A percentile compares a stretch with the other conserved stretches of the same genome.
These are phyloP conservation scores for Thalassiosira profunda DNA, from an alignment of 108 stramenopile genomes.

Conservation along the genomic window DNA sequence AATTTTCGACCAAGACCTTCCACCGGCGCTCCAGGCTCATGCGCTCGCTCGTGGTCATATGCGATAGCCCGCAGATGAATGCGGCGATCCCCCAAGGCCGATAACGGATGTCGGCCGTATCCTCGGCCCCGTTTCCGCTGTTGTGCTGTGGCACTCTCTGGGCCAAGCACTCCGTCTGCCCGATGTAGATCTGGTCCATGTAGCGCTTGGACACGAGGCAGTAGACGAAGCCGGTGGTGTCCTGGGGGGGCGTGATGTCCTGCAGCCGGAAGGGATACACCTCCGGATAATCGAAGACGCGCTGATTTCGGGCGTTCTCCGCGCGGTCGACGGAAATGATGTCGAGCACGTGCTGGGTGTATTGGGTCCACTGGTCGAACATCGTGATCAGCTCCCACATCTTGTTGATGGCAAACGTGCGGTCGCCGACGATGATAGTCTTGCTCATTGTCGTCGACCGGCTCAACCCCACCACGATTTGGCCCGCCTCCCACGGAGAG, in stretches of 20 bases:
- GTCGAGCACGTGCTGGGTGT: not conserved
- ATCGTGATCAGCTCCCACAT: not conserved
- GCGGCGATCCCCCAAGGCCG: not conserved
- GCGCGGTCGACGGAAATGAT: not conserved
- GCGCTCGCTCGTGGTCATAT: no score
- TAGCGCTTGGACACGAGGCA: not conserved
- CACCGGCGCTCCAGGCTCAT: slow-evolving; percentile 2
- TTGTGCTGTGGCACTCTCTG: not conserved
- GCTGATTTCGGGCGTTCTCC: no score
- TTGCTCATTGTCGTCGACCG: not conserved
- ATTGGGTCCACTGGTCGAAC: not conserved
- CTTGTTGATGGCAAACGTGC: not conserved
- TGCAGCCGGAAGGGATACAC: not conserved
- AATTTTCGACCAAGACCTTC: no score
- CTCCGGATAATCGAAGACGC: not conserved
- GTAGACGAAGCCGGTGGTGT: not conserved
- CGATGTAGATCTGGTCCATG: not conserved
- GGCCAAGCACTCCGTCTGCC: not conserved
- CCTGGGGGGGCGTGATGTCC: not conserved
- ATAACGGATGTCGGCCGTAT: not conserved
- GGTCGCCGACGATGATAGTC: not conserved
- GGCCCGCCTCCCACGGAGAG: not conserved
- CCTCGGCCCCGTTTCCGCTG: not conserved
- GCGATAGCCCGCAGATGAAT: not conserved
- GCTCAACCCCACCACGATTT: not conserved